These are phyloP conservation scores for Sonneratia alba DNA, from an alignment of 345 rosid species.

Conservation along the genomic window DNA sequence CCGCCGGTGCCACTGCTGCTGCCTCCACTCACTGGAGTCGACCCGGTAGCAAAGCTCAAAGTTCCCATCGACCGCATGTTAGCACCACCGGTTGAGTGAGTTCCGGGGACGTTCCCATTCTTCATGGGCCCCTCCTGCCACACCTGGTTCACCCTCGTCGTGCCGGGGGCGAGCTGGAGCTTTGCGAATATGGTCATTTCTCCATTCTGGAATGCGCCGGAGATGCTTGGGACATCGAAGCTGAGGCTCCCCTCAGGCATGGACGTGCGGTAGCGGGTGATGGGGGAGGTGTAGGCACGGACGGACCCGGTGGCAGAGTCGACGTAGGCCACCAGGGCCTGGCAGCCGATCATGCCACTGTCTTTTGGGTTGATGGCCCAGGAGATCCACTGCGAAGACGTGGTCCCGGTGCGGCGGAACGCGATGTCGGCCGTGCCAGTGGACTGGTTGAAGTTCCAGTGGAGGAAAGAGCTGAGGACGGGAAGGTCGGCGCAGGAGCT, in stretches of 20 bases:
- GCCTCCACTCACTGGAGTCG: background rate
- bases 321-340: slow-evolving; percentile 51
- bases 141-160: slow-evolving; percentile 35
- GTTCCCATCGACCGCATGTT: background rate
- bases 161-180: slow-evolving; percentile 22
- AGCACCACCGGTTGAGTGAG: background rate
- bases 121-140: slow-evolving; percentile 60
- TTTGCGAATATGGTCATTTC: slow-evolving; percentile 60
- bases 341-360: slow-evolving; percentile 34
- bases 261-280: background rate
- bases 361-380: slow-evolving; percentile 63
- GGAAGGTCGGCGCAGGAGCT: slow-evolving; percentile 32
- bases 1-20: background rate
- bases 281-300: slow-evolving; percentile 27
- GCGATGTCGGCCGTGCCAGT: slow-evolving; percentile 45
- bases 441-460: slow-evolving; percentile 43
- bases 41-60: background rate
- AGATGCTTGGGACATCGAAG: slow-evolving; percentile 32
- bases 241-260: slow-evolving; percentile 24
- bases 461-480: slow-evolving; percentile 42
- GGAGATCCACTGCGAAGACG: slow-evolving; percentile 37
- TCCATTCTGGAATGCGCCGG: slow-evolving; percentile 12
- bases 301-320: slow-evolving; percentile 24
- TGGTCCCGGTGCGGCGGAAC: slow-evolving; percentile 37
- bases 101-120: background rate